Conservation (phyloP, 2,329 filamentous ascomycete genomes). For the Coniochaeta ligniaria region DNA sequence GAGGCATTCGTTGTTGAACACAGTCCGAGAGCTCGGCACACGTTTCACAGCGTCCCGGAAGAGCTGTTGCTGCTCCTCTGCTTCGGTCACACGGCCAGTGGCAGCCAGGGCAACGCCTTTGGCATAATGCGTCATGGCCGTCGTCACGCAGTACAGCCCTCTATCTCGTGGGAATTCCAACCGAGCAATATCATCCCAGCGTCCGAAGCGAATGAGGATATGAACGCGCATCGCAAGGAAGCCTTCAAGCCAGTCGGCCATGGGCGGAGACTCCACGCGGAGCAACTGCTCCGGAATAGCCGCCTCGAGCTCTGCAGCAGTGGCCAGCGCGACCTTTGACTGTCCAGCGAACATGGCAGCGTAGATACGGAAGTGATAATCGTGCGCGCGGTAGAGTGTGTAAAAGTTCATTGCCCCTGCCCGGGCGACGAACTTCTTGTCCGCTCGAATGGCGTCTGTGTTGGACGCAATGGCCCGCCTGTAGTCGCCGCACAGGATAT, state of each 20-base stretch:
- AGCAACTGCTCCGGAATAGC: constrained; percentile 58
- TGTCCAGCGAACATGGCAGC: constrained; percentile 72
- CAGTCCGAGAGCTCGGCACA: constrained; percentile 52
- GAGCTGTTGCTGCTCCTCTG: constrained; percentile 33
- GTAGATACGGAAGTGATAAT: constrained; percentile 71
- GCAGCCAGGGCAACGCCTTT: constrained; percentile 61
- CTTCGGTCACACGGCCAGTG: constrained; percentile 44
- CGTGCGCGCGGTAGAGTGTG: constrained; percentile 66
- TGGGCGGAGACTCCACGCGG: constrained; percentile 57
- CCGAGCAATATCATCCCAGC: constrained; percentile 58
- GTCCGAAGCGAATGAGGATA: constrained; percentile 65
- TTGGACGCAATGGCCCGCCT: constrained; percentile 60
- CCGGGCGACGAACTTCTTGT: constrained; percentile 56
- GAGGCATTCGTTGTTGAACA: constrained; percentile 61
- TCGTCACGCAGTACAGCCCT: constrained; percentile 61
- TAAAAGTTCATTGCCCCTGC: constrained; percentile 65
- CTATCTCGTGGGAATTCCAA: constrained; percentile 49
- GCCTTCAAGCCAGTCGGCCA: constrained; percentile 73
- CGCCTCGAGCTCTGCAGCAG: constrained; percentile 49
- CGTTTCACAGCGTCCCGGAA: constrained; percentile 43
- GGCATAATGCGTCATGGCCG: constrained; percentile 61
- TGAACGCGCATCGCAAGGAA: constrained; percentile 64
- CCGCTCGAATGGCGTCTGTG: constrained; percentile 56
- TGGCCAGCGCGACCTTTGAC: constrained; percentile 53
- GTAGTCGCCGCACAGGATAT: constrained; percentile 68